Base-by-base conservation (phyloP, 331 rosid species). In the Telfairia occidentalis region DNA sequence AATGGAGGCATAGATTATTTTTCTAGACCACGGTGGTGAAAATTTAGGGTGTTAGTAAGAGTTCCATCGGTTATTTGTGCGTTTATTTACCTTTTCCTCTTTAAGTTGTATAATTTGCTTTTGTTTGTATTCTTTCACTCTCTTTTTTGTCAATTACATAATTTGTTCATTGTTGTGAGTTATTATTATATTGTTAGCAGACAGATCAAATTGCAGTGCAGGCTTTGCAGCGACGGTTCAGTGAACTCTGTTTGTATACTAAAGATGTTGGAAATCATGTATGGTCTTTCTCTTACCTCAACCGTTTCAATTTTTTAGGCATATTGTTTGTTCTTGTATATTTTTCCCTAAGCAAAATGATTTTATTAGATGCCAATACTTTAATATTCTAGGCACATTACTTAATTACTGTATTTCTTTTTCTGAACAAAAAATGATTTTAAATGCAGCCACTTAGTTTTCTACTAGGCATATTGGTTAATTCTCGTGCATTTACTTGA, bases 11-110 rank as follows among this genome's bases (percentile, higher is more conserved):
- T 18, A 29, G n/a, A 19, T 59, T 59, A 49, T 73, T 78, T 85
- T 76, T 81, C 74, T 13, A 43, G 77, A 78, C 63, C 75, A 82
- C 71, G 48, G 78, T 65, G 74, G 76, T 77, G 76, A 76, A n/a
- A n/a, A 78, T 66, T 66, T 66, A 32, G 40, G 84, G 81, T 78
- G 78, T 78, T 78, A 76, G 81, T 74, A 76, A 50, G 83, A 18
- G 74, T 83, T 64, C 76, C 71, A 35, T 57, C 72, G 80, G 50
- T 74, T 83, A 73, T 82, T 53, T 50, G 79, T 76, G 84, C 76
- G 83, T 80, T 79, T 55, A 73, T 76, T 81, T 74, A 81, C 71
- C 26, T 4, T 71, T 70, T 50, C 71, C 71, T 81, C 46, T 9
- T 28, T 9, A 66, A 66, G 77, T 34, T 70, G 82, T 71, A 72